Conservation (phyloP, 345 rosid genomes). For the Boechera stricta region DNA sequence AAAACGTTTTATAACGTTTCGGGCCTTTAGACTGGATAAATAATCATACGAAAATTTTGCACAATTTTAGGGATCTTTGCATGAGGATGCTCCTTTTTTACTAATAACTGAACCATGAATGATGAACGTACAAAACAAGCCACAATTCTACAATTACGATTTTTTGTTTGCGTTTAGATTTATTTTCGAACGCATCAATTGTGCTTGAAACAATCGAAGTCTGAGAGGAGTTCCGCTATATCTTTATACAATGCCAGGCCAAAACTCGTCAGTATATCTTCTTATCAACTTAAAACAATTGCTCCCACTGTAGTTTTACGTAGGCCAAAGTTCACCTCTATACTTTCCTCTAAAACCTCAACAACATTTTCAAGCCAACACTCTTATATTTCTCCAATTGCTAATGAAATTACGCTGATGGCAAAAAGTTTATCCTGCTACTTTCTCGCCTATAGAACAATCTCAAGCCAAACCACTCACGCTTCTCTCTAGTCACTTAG, state of each 20-base stretch:
- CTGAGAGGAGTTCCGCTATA: too few species aligned
- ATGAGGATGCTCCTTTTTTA: too few species aligned
- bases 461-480: background rate
- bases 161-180: too few species aligned
- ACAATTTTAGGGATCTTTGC: too few species aligned
- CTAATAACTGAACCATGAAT: too few species aligned
- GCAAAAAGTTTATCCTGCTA: background rate
- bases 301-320: background rate
- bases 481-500: background rate
- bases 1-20: background rate
- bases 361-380: background rate
- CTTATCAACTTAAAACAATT: too few species aligned
- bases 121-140: too few species aligned
- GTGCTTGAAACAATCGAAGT: too few species aligned
- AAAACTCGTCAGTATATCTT: background rate
- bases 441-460: background rate
- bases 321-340: conserved; percentile 1
- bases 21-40: background rate
- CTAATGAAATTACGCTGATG: background rate
- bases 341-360: background rate
- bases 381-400: background rate
- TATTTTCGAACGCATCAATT: too few species aligned
- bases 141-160: too few species aligned
- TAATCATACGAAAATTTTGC: too few species aligned
- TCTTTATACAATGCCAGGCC: too few species aligned